Conservation (phyloP, 306 rosid species). For the Prunus salicina region DNA sequence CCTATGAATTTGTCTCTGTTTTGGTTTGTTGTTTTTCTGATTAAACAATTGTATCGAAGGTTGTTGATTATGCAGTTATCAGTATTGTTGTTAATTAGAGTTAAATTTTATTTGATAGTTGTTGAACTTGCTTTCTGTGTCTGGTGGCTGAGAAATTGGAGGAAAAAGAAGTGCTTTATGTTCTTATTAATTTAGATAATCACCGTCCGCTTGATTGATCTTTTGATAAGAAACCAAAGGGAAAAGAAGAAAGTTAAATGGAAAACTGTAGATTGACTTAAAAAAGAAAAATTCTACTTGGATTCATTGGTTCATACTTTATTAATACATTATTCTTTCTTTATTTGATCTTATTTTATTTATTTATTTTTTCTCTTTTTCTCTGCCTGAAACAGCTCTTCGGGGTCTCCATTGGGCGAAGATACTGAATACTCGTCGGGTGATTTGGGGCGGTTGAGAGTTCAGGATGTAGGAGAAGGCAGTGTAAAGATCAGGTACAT, state of each 20-base stretch:
- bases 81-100: not conserved
- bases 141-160: not conserved
- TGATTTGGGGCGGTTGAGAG: conserved; percentile 55
- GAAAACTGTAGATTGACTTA: too few relatives aligned
- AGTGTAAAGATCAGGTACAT: conserved; percentile 73
- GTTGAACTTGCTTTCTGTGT: not conserved
- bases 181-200: not conserved
- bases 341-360: not conserved
- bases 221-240: not conserved
- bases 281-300: too few relatives aligned
- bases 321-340: too few relatives aligned
- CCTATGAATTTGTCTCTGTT: not conserved
- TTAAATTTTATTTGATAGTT: not conserved
- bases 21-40: not conserved
- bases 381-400: conserved; percentile 40
- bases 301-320: too few relatives aligned
- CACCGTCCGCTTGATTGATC: not conserved
- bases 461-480: conserved; percentile 92
- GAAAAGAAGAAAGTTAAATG: not conserved
- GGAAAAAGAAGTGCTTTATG: not conserved
- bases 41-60: not conserved
- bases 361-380: not conserved
- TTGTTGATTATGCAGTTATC: not conserved
- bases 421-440: conserved; percentile 43
- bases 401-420: conserved; percentile 41